Conservation (phyloP, 2,329 filamentous ascomycete genomes). For the Fusarium pseudoanthophilum region DNA sequence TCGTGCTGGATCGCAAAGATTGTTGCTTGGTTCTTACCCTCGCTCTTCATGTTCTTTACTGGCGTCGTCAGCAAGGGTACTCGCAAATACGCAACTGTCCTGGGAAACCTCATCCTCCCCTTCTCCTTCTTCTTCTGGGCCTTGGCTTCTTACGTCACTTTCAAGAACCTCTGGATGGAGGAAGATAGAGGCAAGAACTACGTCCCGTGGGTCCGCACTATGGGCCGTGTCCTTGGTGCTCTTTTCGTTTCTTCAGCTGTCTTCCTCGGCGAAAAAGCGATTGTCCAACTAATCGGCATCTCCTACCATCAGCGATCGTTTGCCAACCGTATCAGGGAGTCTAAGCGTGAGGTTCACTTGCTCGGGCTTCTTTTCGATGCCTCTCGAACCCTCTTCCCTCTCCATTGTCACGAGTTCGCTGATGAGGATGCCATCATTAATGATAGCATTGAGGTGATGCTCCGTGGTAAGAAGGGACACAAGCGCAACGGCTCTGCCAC, state of each 20-base stretch:
- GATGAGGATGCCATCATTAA: conserved; percentile 94
- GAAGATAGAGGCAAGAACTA: conserved; percentile 44
- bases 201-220: conserved; percentile 64
- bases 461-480: conserved; percentile 65
- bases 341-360: conserved; percentile 85
- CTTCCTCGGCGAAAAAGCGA: conserved; percentile 78
- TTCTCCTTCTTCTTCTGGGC: conserved; percentile 77
- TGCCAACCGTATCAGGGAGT: conserved; percentile 84
- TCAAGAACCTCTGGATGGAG: conserved; percentile 62
- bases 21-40: conserved; percentile 68
- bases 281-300: conserved; percentile 86
- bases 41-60: conserved; percentile 74
- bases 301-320: conserved; percentile 89
- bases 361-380: conserved; percentile 90
- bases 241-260: conserved; percentile 75
- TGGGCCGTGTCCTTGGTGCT: conserved; percentile 74
- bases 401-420: conserved; percentile 89
- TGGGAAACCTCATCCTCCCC: conserved; percentile 72
- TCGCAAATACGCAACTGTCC: conserved; percentile 74
- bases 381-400: conserved; percentile 87
- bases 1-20: conserved; percentile 75
- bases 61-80: conserved; percentile 77
- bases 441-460: conserved; percentile 78
- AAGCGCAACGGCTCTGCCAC: conserved; percentile 70
- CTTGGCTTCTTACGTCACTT: conserved; percentile 70